Evolutionary conservation across 2,329 filamentous ascomycete genomes (phyloP), one percentile per base, ranked within the genome.

Genomic region (Pseudopyrenochaeta lycopersici): DNA sequence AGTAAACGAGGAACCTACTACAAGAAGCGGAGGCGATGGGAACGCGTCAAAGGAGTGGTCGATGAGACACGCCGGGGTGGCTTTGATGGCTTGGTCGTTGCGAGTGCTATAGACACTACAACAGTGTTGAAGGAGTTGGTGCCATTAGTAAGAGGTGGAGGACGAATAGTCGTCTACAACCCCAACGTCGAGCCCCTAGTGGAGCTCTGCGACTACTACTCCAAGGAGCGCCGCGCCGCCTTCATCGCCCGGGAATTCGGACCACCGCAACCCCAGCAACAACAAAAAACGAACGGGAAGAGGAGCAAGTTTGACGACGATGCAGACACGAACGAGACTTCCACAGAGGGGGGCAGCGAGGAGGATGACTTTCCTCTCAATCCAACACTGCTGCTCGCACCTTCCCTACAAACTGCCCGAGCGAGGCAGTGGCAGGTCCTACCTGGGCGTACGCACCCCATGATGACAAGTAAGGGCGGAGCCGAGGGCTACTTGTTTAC

Each of bases 401-500:
- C 91, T 1, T 86, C 84, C 11, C 81, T 99, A 47, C 93, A 98
- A 78, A 95, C 88, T 2, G 90, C 89, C 42, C 83, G 91, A 12
- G 88, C 90, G 4, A 84, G 90, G 57, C 82, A 86, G 47, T 98
- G 92, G 91, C 95, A 99, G 79, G 93, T 97, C 1, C 76, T 99
- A 41, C 95, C 95, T 0, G 91, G 92, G 0, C 82, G 95, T 48
- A 98, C 95, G 46, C 95, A 99, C 78, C 95, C 95, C 6, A 77
- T 96, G 49, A 99, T 99, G 95, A 97, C 91, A 54, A 88, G 88
- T 32, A 84, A 85, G 35, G 95, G 95, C 17, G 94, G 94, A 0
- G 87, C 92, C 0, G 94, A 98, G 70, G 95, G 95, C 0, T 99
- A 91, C 74, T 74, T 99, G 3, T 92, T 98, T 63, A 94, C 92